These are phyloP conservation scores for Aspergillus bertholletiae DNA, from an alignment of 495 filamentous ascomycete genomes.

Conservation along the genomic window DNA sequence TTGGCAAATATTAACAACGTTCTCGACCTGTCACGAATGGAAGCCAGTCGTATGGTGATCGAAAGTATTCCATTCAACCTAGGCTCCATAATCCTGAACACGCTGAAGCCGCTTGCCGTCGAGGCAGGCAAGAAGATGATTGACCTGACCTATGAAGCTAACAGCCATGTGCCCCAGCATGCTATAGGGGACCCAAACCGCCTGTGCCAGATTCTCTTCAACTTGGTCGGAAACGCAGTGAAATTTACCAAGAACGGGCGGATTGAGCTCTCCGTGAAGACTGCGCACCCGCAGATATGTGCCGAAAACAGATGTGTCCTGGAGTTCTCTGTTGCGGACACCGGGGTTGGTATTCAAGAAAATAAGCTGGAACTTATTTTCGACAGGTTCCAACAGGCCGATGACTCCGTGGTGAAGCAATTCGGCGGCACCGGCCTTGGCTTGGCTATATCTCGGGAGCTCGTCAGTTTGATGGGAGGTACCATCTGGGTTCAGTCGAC, in stretches of 20 bases:
- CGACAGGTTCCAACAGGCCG: conserved; percentile 78
- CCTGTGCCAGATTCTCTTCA: conserved; percentile 75
- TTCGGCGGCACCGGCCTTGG: conserved; percentile 80
- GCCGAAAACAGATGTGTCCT: conserved; percentile 42
- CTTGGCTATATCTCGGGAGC: conserved; percentile 69
- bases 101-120: conserved; percentile 7
- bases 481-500: conserved; percentile 84
- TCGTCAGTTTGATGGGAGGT: conserved; percentile 79
- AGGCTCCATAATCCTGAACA: conserved; percentile 41
- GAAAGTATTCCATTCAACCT: conserved; percentile 58
- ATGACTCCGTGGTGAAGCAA: conserved; percentile 68
- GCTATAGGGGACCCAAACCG: conserved; percentile 65
- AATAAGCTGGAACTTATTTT: conserved; percentile 69
- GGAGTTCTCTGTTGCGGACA: conserved; percentile 62
- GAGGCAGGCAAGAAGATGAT: not conserved
- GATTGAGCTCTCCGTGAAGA: conserved; percentile 14
- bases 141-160: not conserved
- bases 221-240: conserved; percentile 77
- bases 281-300: not conserved
- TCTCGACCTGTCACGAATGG: conserved; percentile 77
- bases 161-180: conserved; percentile 8
- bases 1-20: conserved; percentile 63
- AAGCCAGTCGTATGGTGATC: conserved; percentile 75
- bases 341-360: conserved; percentile 78
- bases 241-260: conserved; percentile 77